phyloP scores from a whole-genome alignment of 23 red algal genomes.

The Gracilaria vermiculophylla region DNA sequence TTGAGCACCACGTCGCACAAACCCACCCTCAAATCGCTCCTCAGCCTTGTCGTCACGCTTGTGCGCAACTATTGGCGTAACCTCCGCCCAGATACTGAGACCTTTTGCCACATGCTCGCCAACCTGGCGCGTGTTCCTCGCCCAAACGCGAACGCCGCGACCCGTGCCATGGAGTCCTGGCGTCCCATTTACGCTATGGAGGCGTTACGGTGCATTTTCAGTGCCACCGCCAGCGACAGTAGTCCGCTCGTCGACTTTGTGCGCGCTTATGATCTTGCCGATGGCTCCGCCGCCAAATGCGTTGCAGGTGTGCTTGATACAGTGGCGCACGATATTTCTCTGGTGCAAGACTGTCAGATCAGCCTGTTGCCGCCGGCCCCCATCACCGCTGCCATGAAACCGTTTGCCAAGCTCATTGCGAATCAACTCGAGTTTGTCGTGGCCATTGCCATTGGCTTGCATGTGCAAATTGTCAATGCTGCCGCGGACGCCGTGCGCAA shows the following conservation, averaged over 20 bases:
- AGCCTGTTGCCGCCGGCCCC: conserved; percentile 18
- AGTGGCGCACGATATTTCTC: neutral
- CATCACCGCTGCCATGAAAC: conserved; percentile 31
- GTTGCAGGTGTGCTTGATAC: neutral
- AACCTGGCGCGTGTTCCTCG: neutral
- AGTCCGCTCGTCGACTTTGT: conserved; percentile 23
- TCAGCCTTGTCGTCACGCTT: conserved; percentile 48
- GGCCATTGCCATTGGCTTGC: conserved; percentile 13
- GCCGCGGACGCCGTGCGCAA: conserved; percentile 11
- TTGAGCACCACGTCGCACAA: conserved; percentile 26
- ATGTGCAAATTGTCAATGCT: conserved; percentile 33
- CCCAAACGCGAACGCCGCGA: neutral
- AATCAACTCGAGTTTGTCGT: conserved; percentile 13
- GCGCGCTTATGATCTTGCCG: conserved; percentile 15
- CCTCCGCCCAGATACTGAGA: conserved; percentile 34
- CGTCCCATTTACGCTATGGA: conserved; percentile 41
- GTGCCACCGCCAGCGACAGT: neutral
- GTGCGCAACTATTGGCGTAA: conserved; percentile 40
- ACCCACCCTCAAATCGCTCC: conserved; percentile 12
- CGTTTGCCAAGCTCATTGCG: conserved; percentile 20
- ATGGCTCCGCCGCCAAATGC: neutral
- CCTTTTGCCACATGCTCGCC: conserved; percentile 4
- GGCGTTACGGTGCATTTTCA: conserved; percentile 39
- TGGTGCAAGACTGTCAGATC: neutral
- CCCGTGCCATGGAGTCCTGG: neutral